A percentile compares a stretch with the other conserved stretches of the same genome.
These are phyloP conservation scores for Solanum chaucha DNA, from an alignment of 257 asterid species.

Conservation along the genomic window DNA sequence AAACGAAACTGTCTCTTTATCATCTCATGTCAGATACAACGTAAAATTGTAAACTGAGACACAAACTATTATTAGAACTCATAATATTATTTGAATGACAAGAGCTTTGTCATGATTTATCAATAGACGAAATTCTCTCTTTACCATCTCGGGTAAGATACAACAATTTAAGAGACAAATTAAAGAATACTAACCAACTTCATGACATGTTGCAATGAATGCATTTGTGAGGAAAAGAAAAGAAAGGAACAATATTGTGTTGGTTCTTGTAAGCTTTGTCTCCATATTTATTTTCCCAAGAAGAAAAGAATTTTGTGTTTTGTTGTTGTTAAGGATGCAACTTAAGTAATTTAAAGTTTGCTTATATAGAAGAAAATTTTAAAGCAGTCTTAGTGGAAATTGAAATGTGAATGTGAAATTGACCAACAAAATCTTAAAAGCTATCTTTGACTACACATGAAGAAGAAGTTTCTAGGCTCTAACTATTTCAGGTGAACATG, in stretches of 20 bases:
- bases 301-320: background rate
- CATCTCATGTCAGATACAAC: background rate
- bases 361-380: background rate
- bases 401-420: background rate
- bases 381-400: background rate
- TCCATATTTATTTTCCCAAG: background rate
- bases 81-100: background rate
- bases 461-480: background rate
- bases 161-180: background rate
- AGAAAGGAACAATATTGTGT: slow-evolving; percentile 4
- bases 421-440: background rate
- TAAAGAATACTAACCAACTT: slow-evolving; percentile 32
- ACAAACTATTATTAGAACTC: background rate
- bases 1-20: background rate
- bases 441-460: background rate
- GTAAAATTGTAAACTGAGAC: background rate
- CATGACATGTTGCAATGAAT: slow-evolving; percentile 24
- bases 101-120: background rate
- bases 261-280: background rate
- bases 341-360: background rate
- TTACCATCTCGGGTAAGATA: too few relatives aligned
- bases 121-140: too few relatives aligned
- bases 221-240: slow-evolving; percentile 17
- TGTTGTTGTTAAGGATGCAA: background rate
- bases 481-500: background rate